Evolutionary conservation across 192 early-diverging fungal species (phyloP).

Genomic region (Lobosporangium transversale): DNA sequence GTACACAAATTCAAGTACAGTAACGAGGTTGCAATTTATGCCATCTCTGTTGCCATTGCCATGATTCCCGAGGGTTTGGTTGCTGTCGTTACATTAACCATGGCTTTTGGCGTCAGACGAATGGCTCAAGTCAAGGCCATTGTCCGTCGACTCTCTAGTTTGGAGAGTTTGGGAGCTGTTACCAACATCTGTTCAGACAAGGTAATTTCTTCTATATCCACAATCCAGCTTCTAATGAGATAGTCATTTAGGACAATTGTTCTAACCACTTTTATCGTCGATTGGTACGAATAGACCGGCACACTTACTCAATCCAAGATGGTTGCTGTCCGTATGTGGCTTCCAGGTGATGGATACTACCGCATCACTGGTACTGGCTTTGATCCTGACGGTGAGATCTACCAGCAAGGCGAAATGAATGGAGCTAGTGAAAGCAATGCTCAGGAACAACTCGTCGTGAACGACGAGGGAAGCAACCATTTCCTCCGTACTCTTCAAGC

Average conservation of each 20-base stretch:
- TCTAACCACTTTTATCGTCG: not conserved
- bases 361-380: constrained; percentile 74
- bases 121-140: constrained; percentile 91
- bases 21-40: constrained; percentile 75
- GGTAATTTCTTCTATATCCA: not conserved
- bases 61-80: constrained; percentile 96
- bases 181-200: constrained; percentile 98
- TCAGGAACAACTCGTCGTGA: constrained; percentile 33
- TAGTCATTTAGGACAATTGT: not conserved
- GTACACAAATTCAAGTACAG: constrained; percentile 70
- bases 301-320: constrained; percentile 96
- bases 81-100: constrained; percentile 91
- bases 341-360: constrained; percentile 76
- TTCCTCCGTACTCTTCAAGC: constrained; percentile 64
- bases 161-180: constrained; percentile 92
- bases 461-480: constrained; percentile 32
- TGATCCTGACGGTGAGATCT: constrained; percentile 63
- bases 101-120: constrained; percentile 88
- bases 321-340: constrained; percentile 87
- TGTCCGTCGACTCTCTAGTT: constrained; percentile 86
- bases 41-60: constrained; percentile 89
- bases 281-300: constrained; percentile 62
- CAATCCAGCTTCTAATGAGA: not conserved
- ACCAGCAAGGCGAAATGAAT: not conserved
- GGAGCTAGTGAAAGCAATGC: not conserved